Base-by-base conservation (phyloP, 2,329 filamentous ascomycete species). In the Penicillium psychrosexuale region DNA sequence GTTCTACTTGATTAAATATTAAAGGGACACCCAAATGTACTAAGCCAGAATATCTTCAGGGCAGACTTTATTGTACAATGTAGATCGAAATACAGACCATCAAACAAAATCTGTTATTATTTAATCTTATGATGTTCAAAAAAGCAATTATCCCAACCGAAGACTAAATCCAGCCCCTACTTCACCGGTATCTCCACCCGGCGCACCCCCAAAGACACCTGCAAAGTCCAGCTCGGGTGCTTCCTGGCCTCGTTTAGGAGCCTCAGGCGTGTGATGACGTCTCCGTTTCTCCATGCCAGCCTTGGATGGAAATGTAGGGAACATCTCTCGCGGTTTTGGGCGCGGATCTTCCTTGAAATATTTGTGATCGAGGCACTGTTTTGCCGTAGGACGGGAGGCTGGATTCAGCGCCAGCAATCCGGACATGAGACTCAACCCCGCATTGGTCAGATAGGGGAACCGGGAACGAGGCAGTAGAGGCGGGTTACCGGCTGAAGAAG, bases 271-370 rank as follows among this genome's bases (percentile, higher is more conserved):
- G 57, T 86, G 84, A 56, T 83, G 80, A 36, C 84, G 80, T 60
- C 90, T 79, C 63, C 91, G 80, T 68, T 86, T 88, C 78, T 99
- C 94, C 78, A 94, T 89, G 1, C 91, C 91, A 0, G 94, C 94
- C 73, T 96, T 97, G 65, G 89, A 94, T 0, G 94, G 94, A 71
- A 97, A 99, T 0, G 94, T 97, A 2, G 94, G 94, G 69, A 99
- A 97, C 86, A 99, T 88, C 65, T 88, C 88, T 69, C 90, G 88
- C 8, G 88, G 86, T 76, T 97, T 97, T 1, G 92, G 90, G 57
- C 89, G 89, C 0, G 94, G 94, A 63, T 95, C 88, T 75, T 97
- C 92, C 17, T 73, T 79, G 73, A 99, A 99, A 72, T 96, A 99
- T 34, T 85, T 80, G 72, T 97, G 90, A 45, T 81, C 77, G 34